phyloP scores from a whole-genome alignment of 176 grass and related monocot species.

The bread wheat (Triticum aestivum) region IWGSC_CS_RefSeq_v2.1 NC_057807.1:111516432-111516931 shows the following conservation, averaged over 20 bases:
- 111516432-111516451: background rate
- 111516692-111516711: background rate
- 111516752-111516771: background rate
- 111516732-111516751: background rate
- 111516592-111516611: background rate
- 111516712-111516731: background rate
- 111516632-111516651: background rate
- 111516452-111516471: background rate
- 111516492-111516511: background rate
- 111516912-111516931: background rate
- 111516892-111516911: background rate
- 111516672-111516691: background rate
- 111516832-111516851: background rate
- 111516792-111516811: background rate
- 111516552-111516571: background rate
- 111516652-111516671: background rate
- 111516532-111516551: background rate
- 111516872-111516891: background rate
- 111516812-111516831: background rate
- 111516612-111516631: constrained; percentile 6
- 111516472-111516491: background rate
- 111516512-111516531: background rate
- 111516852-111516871: background rate
- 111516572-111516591: background rate
- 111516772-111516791: background rate